Evolutionary conservation across 129 eudicot species (phyloP), one percentile per base, ranked within the genome.

Genomic region (Centrapalus pauciflorus): DNA sequence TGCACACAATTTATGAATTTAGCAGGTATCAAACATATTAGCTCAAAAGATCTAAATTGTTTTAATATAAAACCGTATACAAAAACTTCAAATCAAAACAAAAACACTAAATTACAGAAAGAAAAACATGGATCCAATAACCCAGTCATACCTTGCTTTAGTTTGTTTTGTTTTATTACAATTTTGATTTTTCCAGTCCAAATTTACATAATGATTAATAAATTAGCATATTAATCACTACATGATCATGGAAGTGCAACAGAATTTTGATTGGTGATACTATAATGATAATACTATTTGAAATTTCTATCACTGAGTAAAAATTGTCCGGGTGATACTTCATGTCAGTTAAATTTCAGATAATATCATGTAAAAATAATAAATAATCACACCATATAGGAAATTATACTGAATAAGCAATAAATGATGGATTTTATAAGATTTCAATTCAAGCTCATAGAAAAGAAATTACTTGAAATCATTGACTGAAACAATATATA

Each of bases 1-100:
- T 92, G 98, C 74, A 66, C 66, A 67, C 50, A 78, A 51, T 66
- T 11, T 37, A 65, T 26, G 12, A 55, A 13, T 23, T 12, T 25
- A 55, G 8, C 17, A 57, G 23, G 13, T 1, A 23, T 50, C 12
- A 50, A 21, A 6, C 24, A 12, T 50, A 21, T 49, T 4, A 3
- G 55, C 19, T n/a, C n/a, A n/a, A n/a, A n/a, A n/a, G n/a, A n/a
- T n/a, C n/a, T n/a, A n/a, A n/a, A n/a, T n/a, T n/a, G n/a, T n/a
- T n/a, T n/a, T n/a, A n/a, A n/a, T n/a, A n/a, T n/a, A n/a, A n/a
- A n/a, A n/a, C n/a, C n/a, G n/a, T n/a, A n/a, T n/a, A n/a, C n/a
- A n/a, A n/a, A n/a, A n/a, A n/a, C n/a, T n/a, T n/a, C n/a, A n/a
- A n/a, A n/a, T n/a, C n/a, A n/a, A n/a, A n/a, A n/a, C n/a, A n/a